Evolutionary conservation across 306 rosid species (phyloP), one percentile per base, ranked within the genome.

Genomic region (Cucumis hystrix): DNA sequence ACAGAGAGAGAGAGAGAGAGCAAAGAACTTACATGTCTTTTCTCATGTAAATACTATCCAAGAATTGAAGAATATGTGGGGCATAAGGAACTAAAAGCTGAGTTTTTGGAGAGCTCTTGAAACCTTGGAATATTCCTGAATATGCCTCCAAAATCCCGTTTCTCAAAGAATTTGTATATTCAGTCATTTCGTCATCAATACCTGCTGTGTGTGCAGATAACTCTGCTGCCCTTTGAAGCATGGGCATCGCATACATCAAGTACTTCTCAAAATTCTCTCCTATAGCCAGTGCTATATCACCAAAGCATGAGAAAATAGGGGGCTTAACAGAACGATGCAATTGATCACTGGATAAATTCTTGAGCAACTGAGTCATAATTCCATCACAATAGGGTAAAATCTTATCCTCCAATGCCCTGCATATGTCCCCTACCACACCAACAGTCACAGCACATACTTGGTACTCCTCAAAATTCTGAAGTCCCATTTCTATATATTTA

Each of bases 81-180:
- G 98, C 98, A 89, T 85, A 91, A 75, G 98, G 88, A 70, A 87
- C 83, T 91, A 92, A 84, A 56, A 90, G 89, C 87, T 92, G 94
- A 14, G 98, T 83, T 70, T 93, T 87, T 2, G 95, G 88, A 61
- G 98, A 89, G 85, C 83, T 86, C 85, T 93, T 93, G 79, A 93
- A 93, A 51, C 98, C 98, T 83, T 93, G 98, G 77, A 93, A 91
- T 71, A 93, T 93, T 80, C 95, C 98, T 70, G 98, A 93, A 84
- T 91, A 93, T 74, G 98, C 98, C 86, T 93, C 98, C 82, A 93
- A 86, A 83, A 93, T 91, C 75, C 98, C 98, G 79, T 93, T 93
- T 85, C 98, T 89, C 78, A 93, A 74, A 82, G 95, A 85, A 89
- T 91, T 91, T 9, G 91, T 87, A 82, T 93, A 93, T 58, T 93